phyloP scores from a whole-genome alignment of 2,329 filamentous ascomycete genomes.

The Penicillium brevicompactum region DNA sequence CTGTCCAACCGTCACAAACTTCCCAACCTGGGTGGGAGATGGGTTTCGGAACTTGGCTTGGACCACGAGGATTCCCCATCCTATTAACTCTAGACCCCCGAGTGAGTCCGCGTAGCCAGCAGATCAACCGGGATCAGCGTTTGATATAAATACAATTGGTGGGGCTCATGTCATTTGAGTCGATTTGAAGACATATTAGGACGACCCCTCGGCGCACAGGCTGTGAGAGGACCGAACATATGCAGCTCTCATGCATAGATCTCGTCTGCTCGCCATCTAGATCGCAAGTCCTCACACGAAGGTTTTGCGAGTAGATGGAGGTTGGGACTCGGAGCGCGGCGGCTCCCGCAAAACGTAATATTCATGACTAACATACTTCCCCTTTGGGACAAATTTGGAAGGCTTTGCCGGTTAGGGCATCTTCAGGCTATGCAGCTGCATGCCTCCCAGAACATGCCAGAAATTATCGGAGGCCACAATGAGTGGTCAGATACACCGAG shows the following conservation, averaged over 20 bases:
- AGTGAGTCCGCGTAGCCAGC: not conserved
- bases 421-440: not conserved
- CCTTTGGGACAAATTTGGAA: not conserved
- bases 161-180: not conserved
- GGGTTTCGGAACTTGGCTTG: too few species aligned
- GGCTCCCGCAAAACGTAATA: constrained; percentile 2
- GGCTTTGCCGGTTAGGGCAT: not conserved
- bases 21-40: too few species aligned
- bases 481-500: too few species aligned
- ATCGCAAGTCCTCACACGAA: not conserved
- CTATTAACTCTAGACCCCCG: not conserved
- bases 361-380: not conserved
- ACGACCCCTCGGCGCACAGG: too few species aligned
- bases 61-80: too few species aligned
- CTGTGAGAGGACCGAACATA: not conserved
- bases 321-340: not conserved
- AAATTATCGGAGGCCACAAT: too few species aligned
- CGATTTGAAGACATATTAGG: too few species aligned
- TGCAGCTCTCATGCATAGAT: not conserved
- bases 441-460: not conserved
- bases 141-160: not conserved
- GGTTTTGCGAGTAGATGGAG: not conserved
- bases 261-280: not conserved
- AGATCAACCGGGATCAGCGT: not conserved
- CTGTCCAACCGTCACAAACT: too few species aligned